Percentiles rank a stretch among this genome's conserved stretches.
These are phyloP conservation scores for Biscogniauxia marginata DNA, from an alignment of 2,329 filamentous ascomycete genomes.

Conservation along the genomic window DNA sequence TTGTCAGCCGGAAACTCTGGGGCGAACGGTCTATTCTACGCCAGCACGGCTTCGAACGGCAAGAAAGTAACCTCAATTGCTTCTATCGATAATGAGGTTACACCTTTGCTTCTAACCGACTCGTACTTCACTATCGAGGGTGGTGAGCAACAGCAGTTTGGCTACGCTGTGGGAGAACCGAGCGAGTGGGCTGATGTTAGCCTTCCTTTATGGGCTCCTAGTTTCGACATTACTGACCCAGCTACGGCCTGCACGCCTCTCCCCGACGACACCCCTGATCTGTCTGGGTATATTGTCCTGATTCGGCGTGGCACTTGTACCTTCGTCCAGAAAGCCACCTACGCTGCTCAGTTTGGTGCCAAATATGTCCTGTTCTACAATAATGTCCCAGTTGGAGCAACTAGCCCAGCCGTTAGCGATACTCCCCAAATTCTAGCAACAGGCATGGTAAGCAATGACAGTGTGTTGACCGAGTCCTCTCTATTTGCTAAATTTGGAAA, in stretches of 20 bases:
- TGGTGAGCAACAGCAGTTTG: slow-evolving; percentile 37
- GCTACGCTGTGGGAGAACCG: slow-evolving; percentile 42
- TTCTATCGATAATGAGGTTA: slow-evolving; percentile 48
- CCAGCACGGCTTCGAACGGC: slow-evolving; percentile 48
- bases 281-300: slow-evolving; percentile 57
- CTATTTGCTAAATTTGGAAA: neutral
- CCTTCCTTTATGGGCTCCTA: slow-evolving; percentile 50
- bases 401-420: slow-evolving; percentile 32
- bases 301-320: slow-evolving; percentile 58
- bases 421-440: slow-evolving; percentile 19
- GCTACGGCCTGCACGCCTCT: slow-evolving; percentile 53
- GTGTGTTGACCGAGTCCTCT: neutral
- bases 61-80: slow-evolving; percentile 48
- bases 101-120: slow-evolving; percentile 42
- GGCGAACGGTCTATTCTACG: slow-evolving; percentile 46
- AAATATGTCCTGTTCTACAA: slow-evolving; percentile 64
- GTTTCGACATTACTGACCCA: slow-evolving; percentile 45
- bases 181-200: slow-evolving; percentile 44
- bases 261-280: slow-evolving; percentile 53
- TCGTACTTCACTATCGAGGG: slow-evolving; percentile 42
- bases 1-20: slow-evolving; percentile 55
- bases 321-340: slow-evolving; percentile 52
- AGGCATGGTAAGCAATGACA: slow-evolving; percentile 26
- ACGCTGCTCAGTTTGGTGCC: slow-evolving; percentile 54
- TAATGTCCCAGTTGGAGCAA: slow-evolving; percentile 40